Conservation (phyloP, 805 yeast species). For the Metschnikowia reukaufii region DNA sequence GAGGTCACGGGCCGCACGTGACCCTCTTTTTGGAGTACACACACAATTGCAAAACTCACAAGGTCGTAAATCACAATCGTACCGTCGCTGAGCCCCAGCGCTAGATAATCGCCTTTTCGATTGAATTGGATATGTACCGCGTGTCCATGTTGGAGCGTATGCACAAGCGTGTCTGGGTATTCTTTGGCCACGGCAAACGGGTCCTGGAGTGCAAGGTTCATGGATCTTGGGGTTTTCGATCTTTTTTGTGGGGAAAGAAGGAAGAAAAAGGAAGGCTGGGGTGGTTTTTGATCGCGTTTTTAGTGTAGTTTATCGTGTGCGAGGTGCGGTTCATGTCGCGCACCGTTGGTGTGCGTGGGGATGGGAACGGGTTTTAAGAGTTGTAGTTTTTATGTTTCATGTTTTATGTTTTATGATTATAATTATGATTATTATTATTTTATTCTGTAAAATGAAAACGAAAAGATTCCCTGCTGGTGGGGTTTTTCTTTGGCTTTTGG, state of each 20-base stretch:
- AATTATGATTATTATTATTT: no score
- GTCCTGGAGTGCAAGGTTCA: conserved; percentile 83
- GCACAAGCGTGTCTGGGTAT: conserved; percentile 80
- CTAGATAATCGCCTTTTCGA: conserved; percentile 68
- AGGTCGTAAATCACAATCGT: conserved; percentile 27
- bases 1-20: conserved; percentile 77
- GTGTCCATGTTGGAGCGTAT: conserved; percentile 64
- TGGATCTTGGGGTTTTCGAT: conserved; percentile 21
- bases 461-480: no score
- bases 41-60: conserved; percentile 59
- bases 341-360: no score
- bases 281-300: no score
- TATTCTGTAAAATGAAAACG: no score
- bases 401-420: no score
- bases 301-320: no score
- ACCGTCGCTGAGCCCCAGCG: conserved; percentile 20
- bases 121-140: conserved; percentile 69
- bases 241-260: neutral
- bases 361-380: no score
- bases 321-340: no score
- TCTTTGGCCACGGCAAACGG: conserved; percentile 92
- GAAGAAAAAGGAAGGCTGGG: conserved; percentile 13
- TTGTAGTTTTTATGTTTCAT: no score
- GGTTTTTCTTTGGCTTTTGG: no score
- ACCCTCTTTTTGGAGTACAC: conserved; percentile 48